Evolutionary conservation across 495 filamentous ascomycete genomes (phyloP).

Genomic region (Aspergillus avenaceus): DNA sequence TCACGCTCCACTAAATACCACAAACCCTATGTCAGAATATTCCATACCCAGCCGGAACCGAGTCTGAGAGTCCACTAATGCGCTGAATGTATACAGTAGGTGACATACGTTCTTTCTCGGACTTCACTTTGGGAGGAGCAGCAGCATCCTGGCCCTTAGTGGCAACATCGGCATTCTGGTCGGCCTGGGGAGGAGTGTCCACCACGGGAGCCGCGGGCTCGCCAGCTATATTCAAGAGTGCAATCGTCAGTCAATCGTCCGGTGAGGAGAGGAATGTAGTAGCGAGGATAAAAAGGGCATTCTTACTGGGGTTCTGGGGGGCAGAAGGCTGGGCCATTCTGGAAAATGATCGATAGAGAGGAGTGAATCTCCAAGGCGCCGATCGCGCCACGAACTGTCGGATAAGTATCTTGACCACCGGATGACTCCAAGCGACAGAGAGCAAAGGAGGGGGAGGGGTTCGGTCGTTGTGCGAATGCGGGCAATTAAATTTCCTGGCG

Average conservation of each 20-base stretch:
- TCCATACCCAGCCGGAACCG: not conserved
- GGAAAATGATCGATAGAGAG: conserved; percentile 42
- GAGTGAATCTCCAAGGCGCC: conserved; percentile 46
- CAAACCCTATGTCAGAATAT: conserved; percentile 16
- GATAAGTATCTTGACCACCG: conserved; percentile 46
- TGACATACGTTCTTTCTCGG: conserved; percentile 54
- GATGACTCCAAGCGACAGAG: conserved; percentile 20
- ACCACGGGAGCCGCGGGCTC: conserved; percentile 49
- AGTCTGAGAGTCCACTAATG: no score
- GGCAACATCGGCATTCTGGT: conserved; percentile 41
- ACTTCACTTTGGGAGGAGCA: conserved; percentile 52
- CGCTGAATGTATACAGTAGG: not conserved
- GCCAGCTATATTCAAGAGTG: conserved; percentile 35
- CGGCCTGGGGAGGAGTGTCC: conserved; percentile 41
- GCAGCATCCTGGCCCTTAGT: conserved; percentile 42
- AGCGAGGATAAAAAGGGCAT: no score
- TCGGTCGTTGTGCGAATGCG: conserved; percentile 25
- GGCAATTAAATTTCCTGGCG: conserved; percentile 28
- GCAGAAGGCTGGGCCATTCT: conserved; percentile 59
- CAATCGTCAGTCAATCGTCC: conserved; percentile 3
- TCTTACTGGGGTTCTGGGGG: conserved; percentile 52
- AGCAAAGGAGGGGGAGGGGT: conserved; percentile 21
- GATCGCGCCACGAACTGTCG: conserved; percentile 45
- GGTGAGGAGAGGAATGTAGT: not conserved
- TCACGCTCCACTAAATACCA: conserved; percentile 47